These are phyloP conservation scores for Penicillium coprophilum DNA, from an alignment of 495 filamentous ascomycete species.

Conservation along the genomic window DNA sequence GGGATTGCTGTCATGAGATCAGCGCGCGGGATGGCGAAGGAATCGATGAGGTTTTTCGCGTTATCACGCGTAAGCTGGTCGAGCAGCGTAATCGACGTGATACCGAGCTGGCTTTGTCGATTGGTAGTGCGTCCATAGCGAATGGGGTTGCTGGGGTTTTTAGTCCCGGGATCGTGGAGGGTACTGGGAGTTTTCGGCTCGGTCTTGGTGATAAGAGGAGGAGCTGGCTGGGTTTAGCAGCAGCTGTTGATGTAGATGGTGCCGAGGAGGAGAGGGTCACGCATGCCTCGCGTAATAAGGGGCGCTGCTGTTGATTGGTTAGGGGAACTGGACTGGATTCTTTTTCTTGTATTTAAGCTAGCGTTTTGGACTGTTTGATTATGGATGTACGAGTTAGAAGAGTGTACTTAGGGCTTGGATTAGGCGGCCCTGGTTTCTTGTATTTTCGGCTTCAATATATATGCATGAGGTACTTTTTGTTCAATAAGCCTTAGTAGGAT, in stretches of 20 bases:
- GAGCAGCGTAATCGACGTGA: constrained; percentile 73
- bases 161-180: constrained; percentile 27
- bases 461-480: background rate
- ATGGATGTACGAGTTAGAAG: background rate
- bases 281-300: constrained; percentile 27
- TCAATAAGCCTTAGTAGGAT: background rate
- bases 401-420: background rate
- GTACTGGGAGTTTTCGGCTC: constrained; percentile 48
- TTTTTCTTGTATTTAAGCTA: constrained; percentile 3
- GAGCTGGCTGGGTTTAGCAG: constrained; percentile 54
- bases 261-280: constrained; percentile 31
- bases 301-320: constrained; percentile 42
- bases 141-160: constrained; percentile 15
- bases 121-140: constrained; percentile 41
- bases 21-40: constrained; percentile 92
- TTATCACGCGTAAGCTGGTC: constrained; percentile 91
- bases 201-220: constrained; percentile 48
- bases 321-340: background rate
- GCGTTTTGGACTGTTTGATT: background rate
- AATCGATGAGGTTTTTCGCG: constrained; percentile 94
- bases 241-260: constrained; percentile 40
- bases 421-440: background rate
- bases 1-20: constrained; percentile 97
- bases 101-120: constrained; percentile 53
- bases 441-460: background rate